A percentile compares a stretch with the other conserved stretches of the same genome.
These are phyloP conservation scores for Penstemon barbatus DNA, from an alignment of 257 asterid genomes.

Conservation along the genomic window DNA sequence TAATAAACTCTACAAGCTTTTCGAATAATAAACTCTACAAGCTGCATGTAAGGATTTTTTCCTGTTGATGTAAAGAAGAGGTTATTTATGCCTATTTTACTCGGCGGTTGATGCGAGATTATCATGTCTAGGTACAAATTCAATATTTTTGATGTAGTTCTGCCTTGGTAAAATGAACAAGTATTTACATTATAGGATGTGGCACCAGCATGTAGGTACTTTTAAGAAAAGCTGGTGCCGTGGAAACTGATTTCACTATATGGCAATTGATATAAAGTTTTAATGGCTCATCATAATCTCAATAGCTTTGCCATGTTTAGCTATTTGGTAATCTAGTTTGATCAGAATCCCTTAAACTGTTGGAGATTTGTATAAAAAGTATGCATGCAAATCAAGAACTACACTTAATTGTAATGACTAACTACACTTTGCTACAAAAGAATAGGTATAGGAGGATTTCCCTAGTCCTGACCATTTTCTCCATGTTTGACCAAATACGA, in stretches of 20 bases:
- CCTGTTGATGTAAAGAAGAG: too few species aligned
- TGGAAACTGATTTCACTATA: too few species aligned
- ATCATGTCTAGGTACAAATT: background rate
- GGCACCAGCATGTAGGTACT: too few species aligned
- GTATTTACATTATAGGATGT: too few species aligned
- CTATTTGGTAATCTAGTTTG: background rate
- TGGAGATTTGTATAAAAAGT: background rate
- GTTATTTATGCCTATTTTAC: background rate
- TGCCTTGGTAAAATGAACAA: background rate
- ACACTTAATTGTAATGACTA: background rate
- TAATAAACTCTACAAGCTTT: too few species aligned
- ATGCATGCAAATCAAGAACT: background rate
- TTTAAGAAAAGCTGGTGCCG: too few species aligned
- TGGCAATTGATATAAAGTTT: too few species aligned
- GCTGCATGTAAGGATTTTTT: too few species aligned
- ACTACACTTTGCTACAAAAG: background rate
- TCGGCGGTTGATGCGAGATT: background rate
- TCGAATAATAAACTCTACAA: too few species aligned
- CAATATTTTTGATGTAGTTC: conserved; percentile 4
- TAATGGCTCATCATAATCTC: too few species aligned
- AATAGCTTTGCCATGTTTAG: too few species aligned
- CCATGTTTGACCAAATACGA: background rate
- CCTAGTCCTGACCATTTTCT: background rate
- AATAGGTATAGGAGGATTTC: background rate
- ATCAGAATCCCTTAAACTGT: background rate